Conservation (phyloP, 2,329 filamentous ascomycete genomes). For the Pseudocercospora vitis region DNA sequence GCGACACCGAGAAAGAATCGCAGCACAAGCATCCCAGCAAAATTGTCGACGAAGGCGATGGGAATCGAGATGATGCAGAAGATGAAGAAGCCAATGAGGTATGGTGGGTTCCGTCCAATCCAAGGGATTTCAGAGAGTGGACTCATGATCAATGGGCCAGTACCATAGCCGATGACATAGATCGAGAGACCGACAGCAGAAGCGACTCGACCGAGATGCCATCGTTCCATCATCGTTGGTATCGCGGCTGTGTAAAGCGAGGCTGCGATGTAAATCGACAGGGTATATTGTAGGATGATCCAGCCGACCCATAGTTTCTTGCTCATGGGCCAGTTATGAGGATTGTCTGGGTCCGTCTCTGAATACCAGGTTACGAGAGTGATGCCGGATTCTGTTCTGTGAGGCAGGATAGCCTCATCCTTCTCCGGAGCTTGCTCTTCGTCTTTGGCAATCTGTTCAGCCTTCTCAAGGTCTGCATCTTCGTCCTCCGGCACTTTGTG, state of each 20-base stretch:
- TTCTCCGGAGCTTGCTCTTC: slow-evolving; percentile 5
- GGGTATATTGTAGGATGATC: slow-evolving; percentile 53
- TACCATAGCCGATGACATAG: slow-evolving; percentile 50
- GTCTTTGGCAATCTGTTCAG: not conserved
- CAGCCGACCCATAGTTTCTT: slow-evolving; percentile 31
- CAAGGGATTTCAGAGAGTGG: slow-evolving; percentile 66
- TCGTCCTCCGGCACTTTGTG: not conserved
- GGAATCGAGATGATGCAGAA: slow-evolving; percentile 68
- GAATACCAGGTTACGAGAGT: slow-evolving; percentile 40
- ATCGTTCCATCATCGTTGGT: slow-evolving; percentile 48
- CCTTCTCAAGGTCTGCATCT: not conserved
- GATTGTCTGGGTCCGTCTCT: slow-evolving; percentile 35
- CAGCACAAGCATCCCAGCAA: slow-evolving; percentile 57
- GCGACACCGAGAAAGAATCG: slow-evolving; percentile 68
- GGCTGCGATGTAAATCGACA: slow-evolving; percentile 56
- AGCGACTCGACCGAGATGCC: slow-evolving; percentile 54
- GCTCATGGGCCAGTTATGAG: slow-evolving; percentile 33
- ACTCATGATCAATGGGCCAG: slow-evolving; percentile 65
- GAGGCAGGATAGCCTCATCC: not conserved
- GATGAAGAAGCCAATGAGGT: slow-evolving; percentile 65
- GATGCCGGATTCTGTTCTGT: not conserved
- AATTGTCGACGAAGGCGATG: slow-evolving; percentile 62
- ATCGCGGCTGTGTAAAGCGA: slow-evolving; percentile 52
- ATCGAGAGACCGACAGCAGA: slow-evolving; percentile 60
- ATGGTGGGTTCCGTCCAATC: slow-evolving; percentile 67